A percentile compares a stretch with the other conserved stretches of the same genome.
Conservation (phyloP, 169 alveolate species). For the Plasmodium vinckei region DNA sequence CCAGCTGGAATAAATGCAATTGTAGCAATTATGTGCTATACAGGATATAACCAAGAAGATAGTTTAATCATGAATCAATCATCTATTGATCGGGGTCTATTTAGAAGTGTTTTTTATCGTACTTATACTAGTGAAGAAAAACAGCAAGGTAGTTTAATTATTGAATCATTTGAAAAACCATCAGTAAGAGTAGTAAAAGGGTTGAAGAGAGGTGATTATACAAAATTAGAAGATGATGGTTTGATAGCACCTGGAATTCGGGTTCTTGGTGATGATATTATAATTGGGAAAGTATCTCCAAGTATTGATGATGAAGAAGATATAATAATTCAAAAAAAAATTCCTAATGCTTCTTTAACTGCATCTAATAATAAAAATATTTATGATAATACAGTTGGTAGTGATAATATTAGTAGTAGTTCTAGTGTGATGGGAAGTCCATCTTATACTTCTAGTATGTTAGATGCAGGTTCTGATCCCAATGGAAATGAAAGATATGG, state of each 20-base stretch:
- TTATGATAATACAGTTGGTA: neutral
- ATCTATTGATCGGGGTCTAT: constrained; percentile 98
- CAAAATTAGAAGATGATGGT: constrained; percentile 98
- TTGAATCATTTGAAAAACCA: constrained; percentile 95
- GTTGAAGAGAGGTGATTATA: constrained; percentile 94
- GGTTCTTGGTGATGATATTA: constrained; percentile 98
- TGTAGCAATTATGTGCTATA: constrained; percentile 98
- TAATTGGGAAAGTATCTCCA: constrained; percentile 97
- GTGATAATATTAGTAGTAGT: neutral
- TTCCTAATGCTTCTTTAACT: neutral
- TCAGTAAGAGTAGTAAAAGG: constrained; percentile 89
- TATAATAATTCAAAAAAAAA: constrained; percentile 62
- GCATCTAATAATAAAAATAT: no score
- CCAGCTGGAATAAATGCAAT: constrained; percentile 99
- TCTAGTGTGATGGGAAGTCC: neutral
- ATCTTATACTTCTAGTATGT: constrained; percentile 2
- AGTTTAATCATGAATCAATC: constrained; percentile 97
- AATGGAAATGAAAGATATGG: constrained; percentile 16
- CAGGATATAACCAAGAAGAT: constrained; percentile 99
- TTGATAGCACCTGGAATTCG: constrained; percentile 97
- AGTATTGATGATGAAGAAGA: constrained; percentile 85
- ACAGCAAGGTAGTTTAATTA: constrained; percentile 90
- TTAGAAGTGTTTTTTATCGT: constrained; percentile 98
- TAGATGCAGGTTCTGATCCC: constrained; percentile 35
- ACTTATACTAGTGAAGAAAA: constrained; percentile 97